These are phyloP conservation scores for Pseudopithomyces maydicus DNA, from an alignment of 2,329 filamentous ascomycete genomes.

Conservation along the genomic window DNA sequence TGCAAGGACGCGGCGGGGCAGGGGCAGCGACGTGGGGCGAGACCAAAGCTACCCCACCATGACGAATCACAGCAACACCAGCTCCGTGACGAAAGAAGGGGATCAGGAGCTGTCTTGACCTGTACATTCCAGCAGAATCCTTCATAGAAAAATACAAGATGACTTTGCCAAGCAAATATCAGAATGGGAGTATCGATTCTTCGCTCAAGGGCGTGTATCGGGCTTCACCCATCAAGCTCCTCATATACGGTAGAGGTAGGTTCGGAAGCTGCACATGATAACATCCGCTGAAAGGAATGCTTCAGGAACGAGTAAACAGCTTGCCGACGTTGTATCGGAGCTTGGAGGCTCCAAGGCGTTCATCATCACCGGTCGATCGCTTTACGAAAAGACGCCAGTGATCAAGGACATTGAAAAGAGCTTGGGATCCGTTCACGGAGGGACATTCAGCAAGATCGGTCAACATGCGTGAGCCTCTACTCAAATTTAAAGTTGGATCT, in stretches of 20 bases:
- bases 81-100: constrained; percentile 3
- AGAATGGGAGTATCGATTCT: constrained; percentile 42
- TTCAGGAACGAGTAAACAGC: constrained; percentile 39
- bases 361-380: constrained; percentile 60
- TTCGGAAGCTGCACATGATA: background rate
- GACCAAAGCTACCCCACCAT: constrained; percentile 33
- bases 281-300: background rate
- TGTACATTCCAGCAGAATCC: background rate
- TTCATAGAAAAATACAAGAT: constrained; percentile 18
- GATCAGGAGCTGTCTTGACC: background rate
- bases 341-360: constrained; percentile 56
- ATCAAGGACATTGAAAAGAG: constrained; percentile 58
- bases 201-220: constrained; percentile 39
- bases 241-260: constrained; percentile 43
- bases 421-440: constrained; percentile 54
- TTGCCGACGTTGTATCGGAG: constrained; percentile 37
- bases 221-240: constrained; percentile 44
- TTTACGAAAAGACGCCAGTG: constrained; percentile 60
- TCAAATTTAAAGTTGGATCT: constrained; percentile 11
- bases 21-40: constrained; percentile 34
- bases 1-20: constrained; percentile 36
- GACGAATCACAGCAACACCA: constrained; percentile 21
- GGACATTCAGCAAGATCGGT: constrained; percentile 60
- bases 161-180: constrained; percentile 40
- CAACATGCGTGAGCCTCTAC: constrained; percentile 58